Evolutionary conservation across 257 asterid species (phyloP), one percentile per base, ranked within the genome.

Genomic region (Solanum tarapatanum): DNA sequence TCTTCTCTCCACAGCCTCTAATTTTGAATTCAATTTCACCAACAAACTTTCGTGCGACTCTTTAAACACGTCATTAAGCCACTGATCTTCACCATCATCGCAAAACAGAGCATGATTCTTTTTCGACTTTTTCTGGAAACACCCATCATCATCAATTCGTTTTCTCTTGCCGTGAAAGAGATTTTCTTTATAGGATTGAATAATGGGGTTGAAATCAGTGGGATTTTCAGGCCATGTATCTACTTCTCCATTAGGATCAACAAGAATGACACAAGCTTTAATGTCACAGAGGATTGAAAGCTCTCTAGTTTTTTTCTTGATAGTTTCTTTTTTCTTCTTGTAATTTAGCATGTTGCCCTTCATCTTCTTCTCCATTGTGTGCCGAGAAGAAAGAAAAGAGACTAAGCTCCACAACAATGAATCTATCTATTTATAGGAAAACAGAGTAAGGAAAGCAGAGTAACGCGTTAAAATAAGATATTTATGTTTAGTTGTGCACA

Each of bases 141-240:
- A 33, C 41, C 39, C 79, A 72, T 23, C 26, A 72, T 23, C 14
- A 19, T 69, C 75, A 69, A 28, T 14, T 69, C 21, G 11, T 5
- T 19, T 14, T 55, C 51, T 33, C 24, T 55, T 55, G 1, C 11
- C 4, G 64, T 55, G 4, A 55, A 19, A 19, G 11, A 19, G 64
- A 55, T 60, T 21, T 60, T 28, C 35, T 16, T 87, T 66, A 60
- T 76, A 85, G 24, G n/a, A 58, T 35, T 43, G 19, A 23, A 76
- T 11, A 79, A 85, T 69, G 19, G 86, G 48, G 37, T 79, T 24
- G 32, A 80, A 60, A 2, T 86, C 90, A 3, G 12, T 2, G 21
- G 32, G 76, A 45, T 86, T 88, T 72, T 89, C 89, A 4, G 91
- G 89, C 89, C 91, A 89, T 5, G 89, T 73, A 5, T 77, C 45